Conservation (phyloP, 306 rosid genomes). For the Notholithocarpus densiflorus region DNA sequence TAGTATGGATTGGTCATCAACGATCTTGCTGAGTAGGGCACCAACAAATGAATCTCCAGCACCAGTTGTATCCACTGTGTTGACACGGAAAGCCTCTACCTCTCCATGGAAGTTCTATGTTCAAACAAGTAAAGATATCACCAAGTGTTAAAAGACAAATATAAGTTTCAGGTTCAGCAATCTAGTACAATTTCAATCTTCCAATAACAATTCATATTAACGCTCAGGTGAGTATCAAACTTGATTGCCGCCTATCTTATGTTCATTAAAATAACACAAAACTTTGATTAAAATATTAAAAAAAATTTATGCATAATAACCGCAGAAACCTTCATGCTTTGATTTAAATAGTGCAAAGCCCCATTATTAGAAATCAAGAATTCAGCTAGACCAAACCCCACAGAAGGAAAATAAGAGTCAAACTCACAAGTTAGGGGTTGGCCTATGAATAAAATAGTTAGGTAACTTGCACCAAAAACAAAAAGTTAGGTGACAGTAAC, state of each 20-base stretch:
- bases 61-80: conserved; percentile 83
- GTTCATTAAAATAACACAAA: too few relatives aligned
- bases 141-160: neutral
- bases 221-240: too few relatives aligned
- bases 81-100: conserved; percentile 70
- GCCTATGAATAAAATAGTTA: neutral
- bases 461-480: neutral
- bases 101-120: conserved; percentile 71
- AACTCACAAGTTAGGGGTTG: neutral
- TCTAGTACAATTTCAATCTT: too few relatives aligned
- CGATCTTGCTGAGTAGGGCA: conserved; percentile 69
- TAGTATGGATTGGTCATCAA: conserved; percentile 82
- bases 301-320: too few relatives aligned
- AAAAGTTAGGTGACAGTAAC: neutral
- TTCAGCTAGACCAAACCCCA: neutral
- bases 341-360: neutral
- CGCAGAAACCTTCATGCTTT: neutral
- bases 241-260: too few relatives aligned
- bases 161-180: too few relatives aligned
- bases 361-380: neutral
- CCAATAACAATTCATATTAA: too few relatives aligned
- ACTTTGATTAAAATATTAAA: too few relatives aligned
- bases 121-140: neutral
- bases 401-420: neutral
- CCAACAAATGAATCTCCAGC: conserved; percentile 96